Conservation (phyloP, 108 stramenopile genomes). For the Conticribra guillardii region DNA sequence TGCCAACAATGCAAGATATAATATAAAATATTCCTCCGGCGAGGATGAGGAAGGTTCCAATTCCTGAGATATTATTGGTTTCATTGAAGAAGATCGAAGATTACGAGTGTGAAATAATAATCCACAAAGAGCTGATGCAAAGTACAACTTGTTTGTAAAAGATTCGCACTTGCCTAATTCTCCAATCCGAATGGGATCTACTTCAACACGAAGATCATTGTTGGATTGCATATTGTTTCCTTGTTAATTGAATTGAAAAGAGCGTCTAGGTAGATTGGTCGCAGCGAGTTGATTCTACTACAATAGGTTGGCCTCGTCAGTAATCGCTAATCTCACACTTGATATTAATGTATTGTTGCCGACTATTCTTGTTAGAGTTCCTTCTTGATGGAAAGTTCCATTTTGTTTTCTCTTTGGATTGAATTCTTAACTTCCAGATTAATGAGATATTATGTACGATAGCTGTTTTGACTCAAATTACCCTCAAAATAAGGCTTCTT, state of each 20-base stretch:
- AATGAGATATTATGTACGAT: no score
- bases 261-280: no score
- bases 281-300: no score
- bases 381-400: background rate
- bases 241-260: no score
- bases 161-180: conserved; percentile 10
- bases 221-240: no score
- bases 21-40: conserved; percentile 18
- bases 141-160: background rate
- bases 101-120: background rate
- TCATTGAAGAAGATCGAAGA: background rate
- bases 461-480: no score
- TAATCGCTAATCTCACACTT: no score
- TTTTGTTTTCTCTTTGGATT: background rate
- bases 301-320: no score
- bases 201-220: conserved; percentile 4
- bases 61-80: background rate
- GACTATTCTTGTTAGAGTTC: no score
- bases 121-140: background rate
- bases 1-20: conserved; percentile 22
- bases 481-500: no score
- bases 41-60: conserved; percentile 36
- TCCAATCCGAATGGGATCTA: conserved; percentile 31
- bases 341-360: no score
- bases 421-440: no score